Base-by-base conservation (phyloP, 1,139 yeast genomes). In the Yamadazyma friedrichii region DNA sequence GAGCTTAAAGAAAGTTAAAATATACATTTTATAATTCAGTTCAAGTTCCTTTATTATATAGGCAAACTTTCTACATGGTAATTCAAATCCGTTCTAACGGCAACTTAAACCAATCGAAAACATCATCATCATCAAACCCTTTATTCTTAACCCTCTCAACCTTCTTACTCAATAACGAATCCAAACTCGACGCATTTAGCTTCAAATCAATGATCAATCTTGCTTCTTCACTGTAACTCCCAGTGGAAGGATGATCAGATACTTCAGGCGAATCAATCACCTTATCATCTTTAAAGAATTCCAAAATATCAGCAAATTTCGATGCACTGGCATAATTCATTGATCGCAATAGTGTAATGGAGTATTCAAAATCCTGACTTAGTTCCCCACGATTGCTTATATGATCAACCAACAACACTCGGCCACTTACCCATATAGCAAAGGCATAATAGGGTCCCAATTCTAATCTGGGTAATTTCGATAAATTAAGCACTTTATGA, bases 391-490 rank as follows among this genome's bases (percentile, higher is more conserved):
- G 40, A 12, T 41, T 40, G 31, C 43, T 43, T n/a, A 50, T 43
- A 20, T 47, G 41, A 33, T 51, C 41, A 8, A 51, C 56, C 26
- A 53, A 39, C 2, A 52, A 35, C 1, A 53, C 50, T 37, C 57
- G 45, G 1, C 55, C 55, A 39, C 50, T 41, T 2, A 53, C 56
- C 57, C 57, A 53, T 6, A 53, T 34, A 9, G 50, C 43, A 42
- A 53, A 53, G 0, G 54, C 52, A 44, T 51, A 53, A 29, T 51
- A 52, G 1, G 57, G 57, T 2, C 57, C 57, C 15, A 51, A 44
- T 8, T 45, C 15, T 31, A 44, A 48, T 30, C 46, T 47, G 1
- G 36, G 36, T 10, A 33, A 12, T 28, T 43, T 43, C 9, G 47
- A 37, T 15, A 51, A 33, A 10, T 38, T 36, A 1, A 52, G 30